phyloP scores from a whole-genome alignment of 371 early-diverging fungal genomes.

The Rhizopus arrhizus region DNA sequence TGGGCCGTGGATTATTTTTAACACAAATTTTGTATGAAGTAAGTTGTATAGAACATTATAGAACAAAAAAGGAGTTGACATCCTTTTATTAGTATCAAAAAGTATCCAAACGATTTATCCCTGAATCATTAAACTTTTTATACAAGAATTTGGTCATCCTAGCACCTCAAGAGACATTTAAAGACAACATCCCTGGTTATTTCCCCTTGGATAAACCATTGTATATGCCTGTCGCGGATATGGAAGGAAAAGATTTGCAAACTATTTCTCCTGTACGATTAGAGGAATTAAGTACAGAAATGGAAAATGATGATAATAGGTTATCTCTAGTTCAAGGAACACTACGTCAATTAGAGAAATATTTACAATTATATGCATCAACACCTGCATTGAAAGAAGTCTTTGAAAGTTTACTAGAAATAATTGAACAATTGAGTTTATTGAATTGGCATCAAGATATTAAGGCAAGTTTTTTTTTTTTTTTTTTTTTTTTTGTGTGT shows the following conservation, averaged over 20 bases:
- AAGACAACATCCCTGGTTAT: conserved; percentile 41
- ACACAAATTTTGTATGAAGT: conserved; percentile 74
- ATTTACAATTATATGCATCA: conserved; percentile 58
- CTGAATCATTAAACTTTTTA: conserved; percentile 82
- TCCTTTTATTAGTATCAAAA: conserved; percentile 58
- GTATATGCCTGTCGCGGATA: conserved; percentile 36
- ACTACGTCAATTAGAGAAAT: conserved; percentile 52
- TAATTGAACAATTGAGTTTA: conserved; percentile 36
- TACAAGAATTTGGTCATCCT: conserved; percentile 50
- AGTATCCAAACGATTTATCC: conserved; percentile 80
- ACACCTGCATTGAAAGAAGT: conserved; percentile 65
- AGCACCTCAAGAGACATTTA: conserved; percentile 51
- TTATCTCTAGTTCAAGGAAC: conserved; percentile 42
- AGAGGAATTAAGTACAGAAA: conserved; percentile 30
- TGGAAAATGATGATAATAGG: conserved; percentile 20
- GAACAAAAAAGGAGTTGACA: background rate
- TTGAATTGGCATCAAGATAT: conserved; percentile 38
- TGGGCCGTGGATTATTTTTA: conserved; percentile 74
- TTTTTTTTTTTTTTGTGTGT: background rate
- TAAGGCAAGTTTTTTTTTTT: conserved; percentile 24
- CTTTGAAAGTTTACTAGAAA: conserved; percentile 50
- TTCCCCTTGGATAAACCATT: conserved; percentile 40
- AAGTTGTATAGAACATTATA: conserved; percentile 1
- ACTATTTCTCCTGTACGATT: conserved; percentile 21
- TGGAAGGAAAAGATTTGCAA: conserved; percentile 27